A percentile compares a stretch with the other conserved stretches of the same genome.
These are phyloP conservation scores for Geotrichum reessii DNA, from an alignment of 1,139 yeast genomes.

Conservation along the genomic window DNA sequence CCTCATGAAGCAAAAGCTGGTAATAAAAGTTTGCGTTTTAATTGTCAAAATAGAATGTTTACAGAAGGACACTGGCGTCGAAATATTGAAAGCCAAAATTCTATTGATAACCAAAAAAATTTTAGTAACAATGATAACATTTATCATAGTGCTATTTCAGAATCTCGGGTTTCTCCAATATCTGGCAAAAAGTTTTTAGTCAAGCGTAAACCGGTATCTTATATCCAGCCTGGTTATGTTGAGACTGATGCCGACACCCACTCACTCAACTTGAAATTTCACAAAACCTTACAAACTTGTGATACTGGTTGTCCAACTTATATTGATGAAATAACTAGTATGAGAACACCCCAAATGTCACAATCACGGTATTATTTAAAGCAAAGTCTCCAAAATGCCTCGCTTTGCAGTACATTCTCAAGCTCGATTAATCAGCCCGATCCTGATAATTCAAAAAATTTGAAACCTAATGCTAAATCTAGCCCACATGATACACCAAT, in stretches of 20 bases:
- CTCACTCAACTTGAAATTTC: background rate
- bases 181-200: background rate
- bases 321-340: background rate
- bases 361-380: too few species aligned
- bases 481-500: too few species aligned
- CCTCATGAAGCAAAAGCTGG: background rate
- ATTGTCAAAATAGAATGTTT: background rate
- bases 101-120: background rate
- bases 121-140: background rate
- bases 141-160: too few species aligned
- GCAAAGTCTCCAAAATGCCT: too few species aligned
- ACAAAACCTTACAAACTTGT: background rate
- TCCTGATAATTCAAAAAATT: too few species aligned
- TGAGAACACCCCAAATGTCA: background rate
- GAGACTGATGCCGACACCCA: background rate
- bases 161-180: background rate
- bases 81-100: background rate
- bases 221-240: background rate
- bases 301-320: background rate
- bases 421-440: too few species aligned
- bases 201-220: background rate
- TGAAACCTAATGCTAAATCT: too few species aligned
- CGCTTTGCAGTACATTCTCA: background rate
- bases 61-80: background rate
- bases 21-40: background rate